Evolutionary conservation across 2,329 filamentous ascomycete genomes (phyloP).

Genomic region (Alternaria angustiovoidea): DNA sequence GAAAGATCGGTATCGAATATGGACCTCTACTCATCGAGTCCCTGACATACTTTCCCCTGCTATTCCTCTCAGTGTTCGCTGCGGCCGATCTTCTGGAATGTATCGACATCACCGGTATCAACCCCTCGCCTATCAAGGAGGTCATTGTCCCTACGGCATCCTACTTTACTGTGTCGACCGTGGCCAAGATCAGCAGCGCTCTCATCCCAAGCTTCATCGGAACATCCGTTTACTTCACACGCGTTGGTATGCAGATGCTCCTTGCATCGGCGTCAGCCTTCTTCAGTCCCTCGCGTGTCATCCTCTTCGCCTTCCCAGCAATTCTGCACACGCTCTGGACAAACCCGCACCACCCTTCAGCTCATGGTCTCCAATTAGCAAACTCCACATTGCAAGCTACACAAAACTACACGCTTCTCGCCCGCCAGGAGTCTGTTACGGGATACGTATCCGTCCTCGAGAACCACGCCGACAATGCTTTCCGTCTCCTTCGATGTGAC

Average conservation of each 20-base stretch:
- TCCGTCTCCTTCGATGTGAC: conserved; percentile 87
- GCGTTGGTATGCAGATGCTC: conserved; percentile 75
- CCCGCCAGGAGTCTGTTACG: conserved; percentile 84
- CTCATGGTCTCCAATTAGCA: conserved; percentile 66
- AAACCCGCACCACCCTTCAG: conserved; percentile 76
- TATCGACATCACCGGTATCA: conserved; percentile 64
- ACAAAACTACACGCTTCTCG: conserved; percentile 77
- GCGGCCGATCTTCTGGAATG: conserved; percentile 66
- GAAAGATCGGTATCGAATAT: conserved; percentile 69
- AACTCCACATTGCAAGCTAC: conserved; percentile 69
- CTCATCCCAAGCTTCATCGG: conserved; percentile 65
- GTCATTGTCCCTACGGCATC: conserved; percentile 71
- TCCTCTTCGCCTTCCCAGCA: conserved; percentile 74
- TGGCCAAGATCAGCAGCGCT: conserved; percentile 53
- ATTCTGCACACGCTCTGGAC: conserved; percentile 73
- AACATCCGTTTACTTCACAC: conserved; percentile 69
- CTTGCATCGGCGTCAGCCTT: conserved; percentile 71
- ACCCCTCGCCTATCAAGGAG: conserved; percentile 66
- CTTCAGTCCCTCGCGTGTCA: conserved; percentile 72
- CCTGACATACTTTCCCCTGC: conserved; percentile 69
- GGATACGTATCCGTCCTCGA: conserved; percentile 94
- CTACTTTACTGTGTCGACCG: conserved; percentile 68
- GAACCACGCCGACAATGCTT: conserved; percentile 69
- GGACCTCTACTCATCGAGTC: conserved; percentile 80
- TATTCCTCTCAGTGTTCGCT: conserved; percentile 52